phyloP scores from a whole-genome alignment of 768 basidiomycete genomes.

The Hydnum rufescens region DNA sequence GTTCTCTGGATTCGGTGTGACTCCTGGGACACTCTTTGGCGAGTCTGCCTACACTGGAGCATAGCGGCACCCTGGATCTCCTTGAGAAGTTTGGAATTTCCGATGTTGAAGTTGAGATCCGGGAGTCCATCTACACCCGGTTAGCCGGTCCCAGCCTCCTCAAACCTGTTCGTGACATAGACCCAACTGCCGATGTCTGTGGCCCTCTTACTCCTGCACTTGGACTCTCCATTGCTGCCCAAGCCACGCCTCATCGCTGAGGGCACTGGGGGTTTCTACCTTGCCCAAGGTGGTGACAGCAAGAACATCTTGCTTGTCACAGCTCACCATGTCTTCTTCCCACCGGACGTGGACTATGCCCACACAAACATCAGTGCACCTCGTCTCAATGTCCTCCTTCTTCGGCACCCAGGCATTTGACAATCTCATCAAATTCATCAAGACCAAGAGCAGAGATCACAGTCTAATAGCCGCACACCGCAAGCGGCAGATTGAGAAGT shows the following conservation, averaged over 20 bases:
- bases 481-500: conserved; percentile 4
- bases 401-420: conserved; percentile 9
- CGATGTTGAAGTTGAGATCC: conserved; percentile 8
- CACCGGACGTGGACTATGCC: conserved; percentile 5
- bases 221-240: conserved; percentile 6
- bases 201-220: conserved; percentile 7
- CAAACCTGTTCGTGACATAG: conserved; percentile 1
- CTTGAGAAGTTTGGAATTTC: conserved; percentile 1
- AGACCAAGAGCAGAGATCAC: conserved; percentile 4
- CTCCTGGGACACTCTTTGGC: conserved; percentile 4
- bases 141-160: background rate
- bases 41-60: conserved; percentile 6
- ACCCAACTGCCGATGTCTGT: conserved; percentile 4
- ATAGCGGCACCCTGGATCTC: background rate
- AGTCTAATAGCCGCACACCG: background rate
- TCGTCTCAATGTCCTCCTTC: conserved; percentile 4
- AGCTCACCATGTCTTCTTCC: conserved; percentile 7
- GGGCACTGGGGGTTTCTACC: conserved; percentile 10
- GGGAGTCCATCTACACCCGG: conserved; percentile 7
- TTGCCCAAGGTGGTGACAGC: conserved; percentile 2
- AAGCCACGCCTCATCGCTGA: conserved; percentile 4
- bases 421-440: conserved; percentile 6
- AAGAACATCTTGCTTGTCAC: conserved; percentile 10
- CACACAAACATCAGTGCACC: conserved; percentile 3
- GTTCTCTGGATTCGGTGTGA: conserved; percentile 9